phyloP scores from a whole-genome alignment of 129 eudicot species.

The Pulicaria dysenterica region DNA sequence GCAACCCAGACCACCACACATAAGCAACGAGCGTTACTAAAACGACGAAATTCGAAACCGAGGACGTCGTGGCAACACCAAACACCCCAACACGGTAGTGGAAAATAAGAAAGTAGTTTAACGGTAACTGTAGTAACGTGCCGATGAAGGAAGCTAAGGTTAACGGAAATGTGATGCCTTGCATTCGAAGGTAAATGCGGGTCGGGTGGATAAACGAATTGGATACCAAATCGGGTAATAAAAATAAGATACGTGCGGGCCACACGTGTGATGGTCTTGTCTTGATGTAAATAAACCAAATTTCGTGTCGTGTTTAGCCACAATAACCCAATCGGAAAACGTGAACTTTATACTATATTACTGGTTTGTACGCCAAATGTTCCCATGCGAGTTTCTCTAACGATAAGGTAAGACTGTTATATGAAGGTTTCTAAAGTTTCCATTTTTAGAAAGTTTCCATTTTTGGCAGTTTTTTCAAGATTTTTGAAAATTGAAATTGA shows the following conservation, averaged over 20 bases:
- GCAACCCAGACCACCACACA: constrained; percentile 53
- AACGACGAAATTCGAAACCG: constrained; percentile 48
- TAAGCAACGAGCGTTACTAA: constrained; percentile 40
- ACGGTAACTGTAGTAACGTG: constrained; percentile 52
- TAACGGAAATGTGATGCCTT: constrained; percentile 73
- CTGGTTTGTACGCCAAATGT: too few relatives aligned
- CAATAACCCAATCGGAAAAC: constrained; percentile 47
- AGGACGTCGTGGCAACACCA: constrained; percentile 61
- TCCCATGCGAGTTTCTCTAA: too few relatives aligned
- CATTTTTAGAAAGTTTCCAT: too few relatives aligned
- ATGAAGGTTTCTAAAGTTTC: too few relatives aligned
- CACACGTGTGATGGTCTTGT: constrained; percentile 41
- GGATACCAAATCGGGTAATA: constrained; percentile 63
- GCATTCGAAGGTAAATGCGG: constrained; percentile 79
- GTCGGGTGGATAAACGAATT: constrained; percentile 66
- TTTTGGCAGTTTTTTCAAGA: too few relatives aligned
- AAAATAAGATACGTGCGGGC: constrained; percentile 52
- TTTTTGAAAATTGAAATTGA: too few relatives aligned
- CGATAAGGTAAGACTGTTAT: too few relatives aligned
- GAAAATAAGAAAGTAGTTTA: constrained; percentile 38
- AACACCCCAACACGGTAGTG: constrained; percentile 43
- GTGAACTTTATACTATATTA: too few relatives aligned
- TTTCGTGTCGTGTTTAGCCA: constrained; percentile 60
- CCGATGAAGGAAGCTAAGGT: constrained; percentile 52
- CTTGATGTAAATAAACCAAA: constrained; percentile 51